Conservation (phyloP, 352 stramenopile species). For the Pythium utonaiense region DNA sequence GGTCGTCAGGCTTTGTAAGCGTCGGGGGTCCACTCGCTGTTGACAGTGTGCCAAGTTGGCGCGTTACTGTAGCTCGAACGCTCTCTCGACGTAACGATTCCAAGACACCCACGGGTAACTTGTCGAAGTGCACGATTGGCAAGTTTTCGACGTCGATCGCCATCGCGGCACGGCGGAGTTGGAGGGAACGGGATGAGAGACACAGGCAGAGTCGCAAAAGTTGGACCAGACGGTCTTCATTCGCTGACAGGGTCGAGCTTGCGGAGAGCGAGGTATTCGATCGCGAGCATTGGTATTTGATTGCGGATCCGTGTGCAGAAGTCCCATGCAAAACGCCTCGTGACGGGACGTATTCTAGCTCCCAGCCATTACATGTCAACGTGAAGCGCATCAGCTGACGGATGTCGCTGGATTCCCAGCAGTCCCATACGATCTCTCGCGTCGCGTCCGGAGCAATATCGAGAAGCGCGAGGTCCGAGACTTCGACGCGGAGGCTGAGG, state of each 20-base stretch:
- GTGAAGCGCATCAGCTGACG: conserved; percentile 37
- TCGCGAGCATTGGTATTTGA: neutral
- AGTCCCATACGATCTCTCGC: conserved; percentile 36
- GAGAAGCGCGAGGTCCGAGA: conserved; percentile 40
- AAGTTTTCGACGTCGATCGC: conserved; percentile 30
- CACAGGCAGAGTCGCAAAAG: conserved; percentile 53
- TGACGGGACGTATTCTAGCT: conserved; percentile 11
- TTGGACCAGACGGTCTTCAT: conserved; percentile 5
- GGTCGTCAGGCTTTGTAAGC: neutral
- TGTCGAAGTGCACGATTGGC: conserved; percentile 55
- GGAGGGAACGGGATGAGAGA: conserved; percentile 42
- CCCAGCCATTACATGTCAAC: conserved; percentile 21
- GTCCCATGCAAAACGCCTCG: conserved; percentile 7
- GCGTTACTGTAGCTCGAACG: conserved; percentile 12
- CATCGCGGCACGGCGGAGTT: conserved; percentile 46
- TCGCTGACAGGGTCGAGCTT: neutral
- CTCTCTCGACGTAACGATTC: conserved; percentile 28
- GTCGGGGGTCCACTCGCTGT: neutral
- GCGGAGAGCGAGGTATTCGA: neutral
- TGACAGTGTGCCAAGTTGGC: conserved; percentile 7
- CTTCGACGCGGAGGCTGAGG: conserved; percentile 42
- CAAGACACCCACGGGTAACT: conserved; percentile 39
- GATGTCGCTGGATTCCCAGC: conserved; percentile 42
- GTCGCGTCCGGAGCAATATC: conserved; percentile 21
- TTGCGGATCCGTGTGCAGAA: neutral